A percentile compares a stretch with the other conserved stretches of the same genome.
Evolutionary conservation across 345 rosid genomes (phyloP).

Genomic region (Hirschfeldia incana): DNA sequence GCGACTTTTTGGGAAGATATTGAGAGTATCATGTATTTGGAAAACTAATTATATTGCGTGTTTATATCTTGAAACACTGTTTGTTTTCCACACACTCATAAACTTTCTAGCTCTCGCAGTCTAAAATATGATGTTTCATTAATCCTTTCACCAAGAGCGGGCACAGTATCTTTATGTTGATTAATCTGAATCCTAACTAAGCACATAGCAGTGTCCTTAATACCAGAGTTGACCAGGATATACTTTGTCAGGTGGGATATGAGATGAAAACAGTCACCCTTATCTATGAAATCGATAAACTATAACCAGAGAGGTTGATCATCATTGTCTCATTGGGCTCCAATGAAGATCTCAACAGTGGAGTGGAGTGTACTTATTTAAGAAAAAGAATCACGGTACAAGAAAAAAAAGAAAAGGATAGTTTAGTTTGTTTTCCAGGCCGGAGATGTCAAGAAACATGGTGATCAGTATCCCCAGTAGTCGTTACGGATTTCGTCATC

Average conservation of each 20-base stretch:
- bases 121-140: neutral
- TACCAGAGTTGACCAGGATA: neutral
- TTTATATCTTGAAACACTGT: too few relatives aligned
- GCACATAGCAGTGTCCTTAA: neutral
- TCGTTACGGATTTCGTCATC: conserved; percentile 61
- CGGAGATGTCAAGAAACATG: conserved; percentile 14
- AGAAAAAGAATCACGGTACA: conserved; percentile 25
- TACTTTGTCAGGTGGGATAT: neutral
- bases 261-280: neutral
- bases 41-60: neutral
- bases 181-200: neutral
- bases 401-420: conserved; percentile 2
- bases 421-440: conserved; percentile 1
- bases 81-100: neutral
- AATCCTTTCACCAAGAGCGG: neutral
- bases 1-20: neutral
- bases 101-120: neutral
- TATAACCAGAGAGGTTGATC: conserved; percentile 32
- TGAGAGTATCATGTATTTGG: neutral
- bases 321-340: conserved; percentile 22
- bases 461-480: conserved; percentile 78
- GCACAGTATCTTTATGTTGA: neutral
- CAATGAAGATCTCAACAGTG: conserved; percentile 32
- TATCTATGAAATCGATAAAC: conserved; percentile 15
- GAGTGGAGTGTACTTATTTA: conserved; percentile 31